Base-by-base conservation (phyloP, 176 grass and related monocot species). In the Hyparrhenia diplandra region DNA sequence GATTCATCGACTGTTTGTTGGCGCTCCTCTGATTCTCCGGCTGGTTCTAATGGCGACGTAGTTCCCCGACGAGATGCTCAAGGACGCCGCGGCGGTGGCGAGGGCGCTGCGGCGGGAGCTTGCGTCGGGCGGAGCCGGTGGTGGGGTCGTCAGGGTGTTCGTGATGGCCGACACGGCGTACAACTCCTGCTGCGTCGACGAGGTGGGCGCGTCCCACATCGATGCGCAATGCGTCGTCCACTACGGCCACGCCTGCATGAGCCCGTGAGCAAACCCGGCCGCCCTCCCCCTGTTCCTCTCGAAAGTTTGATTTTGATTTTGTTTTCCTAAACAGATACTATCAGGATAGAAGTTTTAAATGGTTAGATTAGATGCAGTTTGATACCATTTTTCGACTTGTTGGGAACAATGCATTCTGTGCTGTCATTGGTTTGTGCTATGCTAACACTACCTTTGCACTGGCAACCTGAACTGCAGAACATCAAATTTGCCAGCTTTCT, bases 201-300 rank as follows among this genome's bases (percentile, higher is more conserved):
- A 98, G 88, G 83, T 98, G 35, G 95, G 90, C 32, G 95, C 95
- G 35, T 98, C 90, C 4, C 78, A 94, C 84, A 86, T 98, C 52
- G 90, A 88, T 5, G 95, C 95, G 6, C 86, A 98, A 34, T 98
- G 92, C 39, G 90, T 95, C 45, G 84, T 95, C 52, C 95, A 98
- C 72, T 95, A 98, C 58, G 95, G 95, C 34, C 95, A 98, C 73
- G 90, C 92, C 64, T 95, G 95, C 89, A 95, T 98, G 95, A 98
- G 92, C 90, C 90, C 86, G 92, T 98, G 60, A 89, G 95, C 71
- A 24, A 16, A 13, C 55, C 73, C 21, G 1, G n/a, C n/a, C n/a
- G n/a, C n/a, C n/a, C n/a, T n/a, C n/a, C n/a, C 32, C 45, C 31
- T 3, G 5, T 51, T 76, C 21, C 36, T 64, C 37, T n/a, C 16